Conservation (phyloP, 2,329 filamentous ascomycete genomes). For the Didymella pinodella region DNA sequence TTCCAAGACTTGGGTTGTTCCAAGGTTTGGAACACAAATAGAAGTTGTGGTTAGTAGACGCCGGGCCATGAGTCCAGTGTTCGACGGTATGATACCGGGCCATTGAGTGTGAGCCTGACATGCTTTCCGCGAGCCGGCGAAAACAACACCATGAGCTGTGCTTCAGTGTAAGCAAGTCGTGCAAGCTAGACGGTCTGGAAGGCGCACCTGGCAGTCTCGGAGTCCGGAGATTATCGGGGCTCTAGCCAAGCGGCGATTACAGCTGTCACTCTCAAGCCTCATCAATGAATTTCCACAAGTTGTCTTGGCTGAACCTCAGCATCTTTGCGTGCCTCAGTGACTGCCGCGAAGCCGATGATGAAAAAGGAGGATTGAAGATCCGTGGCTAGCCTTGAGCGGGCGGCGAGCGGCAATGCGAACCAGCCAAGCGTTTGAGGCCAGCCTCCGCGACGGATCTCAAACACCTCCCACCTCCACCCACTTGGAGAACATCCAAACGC, state of each 20-base stretch:
- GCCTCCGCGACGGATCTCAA: conserved; percentile 41
- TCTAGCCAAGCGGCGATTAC: conserved; percentile 20
- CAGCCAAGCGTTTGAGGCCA: conserved; percentile 30
- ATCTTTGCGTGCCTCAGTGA: conserved; percentile 7
- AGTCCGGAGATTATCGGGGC: conserved; percentile 13
- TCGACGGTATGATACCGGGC: conserved; percentile 1
- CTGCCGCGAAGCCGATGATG: conserved; percentile 8
- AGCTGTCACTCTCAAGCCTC: conserved; percentile 30
- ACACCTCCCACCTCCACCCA: conserved; percentile 33
- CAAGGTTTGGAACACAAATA: conserved; percentile 28
- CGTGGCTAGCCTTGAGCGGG: conserved; percentile 8
- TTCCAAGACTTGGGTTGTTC: conserved; percentile 40
- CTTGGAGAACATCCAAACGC: conserved; percentile 32
- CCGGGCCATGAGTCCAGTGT: background rate
- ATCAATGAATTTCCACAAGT: conserved; percentile 13
- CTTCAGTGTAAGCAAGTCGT: background rate
- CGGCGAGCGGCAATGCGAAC: conserved; percentile 34
- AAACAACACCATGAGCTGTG: background rate
- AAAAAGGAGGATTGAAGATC: conserved; percentile 15
- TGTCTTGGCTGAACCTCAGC: conserved; percentile 14
- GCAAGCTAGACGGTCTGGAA: background rate
- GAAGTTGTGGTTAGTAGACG: conserved; percentile 5
- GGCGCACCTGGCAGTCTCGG: conserved; percentile 14
- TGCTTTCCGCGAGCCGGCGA: background rate
- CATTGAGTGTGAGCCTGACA: too few species aligned